A percentile compares a stretch with the other conserved stretches of the same genome.
Evolutionary conservation across 2,329 filamentous ascomycete genomes (phyloP).

Genomic region (Cryphonectria carpinicola): DNA sequence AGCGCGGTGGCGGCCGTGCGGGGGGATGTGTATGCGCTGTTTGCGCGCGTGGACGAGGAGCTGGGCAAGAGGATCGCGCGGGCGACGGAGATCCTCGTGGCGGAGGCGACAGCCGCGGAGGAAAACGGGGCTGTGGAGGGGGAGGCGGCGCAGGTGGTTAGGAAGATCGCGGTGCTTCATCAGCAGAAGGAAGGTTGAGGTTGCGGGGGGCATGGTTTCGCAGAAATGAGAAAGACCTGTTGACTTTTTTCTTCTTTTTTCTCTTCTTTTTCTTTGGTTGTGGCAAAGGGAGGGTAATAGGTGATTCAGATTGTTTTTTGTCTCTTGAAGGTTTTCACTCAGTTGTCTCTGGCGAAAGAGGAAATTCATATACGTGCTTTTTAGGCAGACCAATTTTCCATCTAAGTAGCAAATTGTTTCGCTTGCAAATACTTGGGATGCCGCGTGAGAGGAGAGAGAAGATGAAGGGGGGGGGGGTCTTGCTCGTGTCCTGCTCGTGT

Average conservation of each 20-base stretch:
- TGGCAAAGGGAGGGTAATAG: too few species aligned
- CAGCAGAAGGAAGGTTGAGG: background rate
- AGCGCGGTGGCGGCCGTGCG: background rate
- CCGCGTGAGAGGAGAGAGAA: background rate
- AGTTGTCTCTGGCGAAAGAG: too few species aligned
- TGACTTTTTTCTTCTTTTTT: background rate
- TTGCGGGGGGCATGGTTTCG: background rate
- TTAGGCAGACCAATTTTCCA: background rate
- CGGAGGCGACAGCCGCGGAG: background rate
- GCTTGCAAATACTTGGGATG: background rate
- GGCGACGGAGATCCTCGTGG: conserved; percentile 9
- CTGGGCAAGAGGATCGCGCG: conserved; percentile 28
- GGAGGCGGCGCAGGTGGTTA: background rate
- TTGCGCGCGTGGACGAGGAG: conserved; percentile 32
- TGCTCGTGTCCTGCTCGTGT: too few species aligned
- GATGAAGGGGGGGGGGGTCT: background rate
- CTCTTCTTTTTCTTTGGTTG: too few species aligned
- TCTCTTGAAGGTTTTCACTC: background rate
- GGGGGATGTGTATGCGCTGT: conserved; percentile 24
- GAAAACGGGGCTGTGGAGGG: background rate
- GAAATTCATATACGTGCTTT: background rate
- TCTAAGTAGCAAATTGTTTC: background rate
- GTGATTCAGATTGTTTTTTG: background rate
- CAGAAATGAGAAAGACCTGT: background rate
- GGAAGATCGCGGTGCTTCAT: background rate